Evolutionary conservation across 805 yeast genomes (phyloP), one percentile per base, ranked within the genome.

Genomic region (Nakazawaea holstii): DNA sequence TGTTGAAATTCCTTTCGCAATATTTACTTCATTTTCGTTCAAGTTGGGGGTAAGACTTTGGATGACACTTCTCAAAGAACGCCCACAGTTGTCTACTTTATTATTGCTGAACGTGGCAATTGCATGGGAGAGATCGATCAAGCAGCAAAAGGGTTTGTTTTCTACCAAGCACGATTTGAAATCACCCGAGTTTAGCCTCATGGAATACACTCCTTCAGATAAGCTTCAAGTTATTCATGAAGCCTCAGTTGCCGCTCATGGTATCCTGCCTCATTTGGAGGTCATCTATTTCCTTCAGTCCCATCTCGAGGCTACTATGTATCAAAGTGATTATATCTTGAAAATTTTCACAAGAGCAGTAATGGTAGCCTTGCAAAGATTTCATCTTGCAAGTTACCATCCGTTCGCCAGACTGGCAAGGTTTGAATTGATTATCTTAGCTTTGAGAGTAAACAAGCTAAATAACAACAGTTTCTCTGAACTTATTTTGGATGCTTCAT

Each of bases 191-290:
- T 83, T 72, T 61, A 67, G 77, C 53, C 74, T 72, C 44, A 94
- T 94, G 99, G 94, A 87, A 53, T 94, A 94, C 57, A 68, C 90
- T 1, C 97, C 99, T 9, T 82, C 95, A 40, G 82, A 85, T 64
- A 82, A 80, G 54, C 69, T 70, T 39, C 72, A 70, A 6, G 73
- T 83, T 7, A 76, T 77, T 46, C 78, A 75, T 50, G 65, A 69
- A 31, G 80, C 88, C 0, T 62, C 65, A 1, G 53, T 61, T 2
- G 80, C 82, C 1, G 70, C 75, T 4, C 67, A 72, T 44, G 61
- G 71, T 5, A 67, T 78, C 51, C 80, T 81, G 46, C 87, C 95
- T 0, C 97, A 94, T 60, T 63, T 78, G 36, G 73, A 76, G 49
- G 72, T 94, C 27, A 79, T 88, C 41, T 69, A 78, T 45, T 74